Base-by-base conservation (phyloP, 345 rosid genomes). In the Syzygium oleosum region DNA sequence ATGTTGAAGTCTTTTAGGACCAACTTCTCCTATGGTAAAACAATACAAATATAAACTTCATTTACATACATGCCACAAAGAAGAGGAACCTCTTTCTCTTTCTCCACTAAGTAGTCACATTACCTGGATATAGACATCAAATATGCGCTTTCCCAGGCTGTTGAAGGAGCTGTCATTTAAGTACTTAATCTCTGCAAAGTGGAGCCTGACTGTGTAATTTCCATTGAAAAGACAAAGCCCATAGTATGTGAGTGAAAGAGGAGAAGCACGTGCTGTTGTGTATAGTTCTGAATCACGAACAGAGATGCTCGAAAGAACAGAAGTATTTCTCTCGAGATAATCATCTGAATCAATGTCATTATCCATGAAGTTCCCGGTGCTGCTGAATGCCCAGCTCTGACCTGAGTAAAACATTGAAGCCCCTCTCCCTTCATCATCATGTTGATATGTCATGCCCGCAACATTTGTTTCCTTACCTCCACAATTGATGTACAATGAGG, bases 291-390 rank as follows among this genome's bases (percentile, higher is more conserved):
- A 88, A 88, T 41, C 87, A 38, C 31, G 56, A 21, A 92, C 89
- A 6, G 95, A 93, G 83, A 87, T 87, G 59, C 92, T 91, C 52
- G 93, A 89, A 89, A 96, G 88, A 87, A 90, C 86, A 11, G 98
- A 93, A 86, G 92, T 92, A 88, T 95, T 97, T 23, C 85, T 90
- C 85, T 88, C 85, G 2, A 85, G 90, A 87, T 96, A 96, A 6
- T 89, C 87, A 88, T 96, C 98, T 73, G 93, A 90, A 85, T 93
- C 96, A 68, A 90, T 90, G 88, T 93, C 89, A 84, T 95, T 91
- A 88, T 96, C 98, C 99, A 95, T 91, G 94, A 95, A 97, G 93
- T 95, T 93, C 84, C 99, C 98, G 0, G 96, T 97, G 93, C 97
- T 97, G 92, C 99, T 97, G 55, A 93, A 91, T 89, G 94, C 98